Evolutionary conservation across 345 rosid genomes (phyloP).

Genomic region (Psidium friedrichsthalianum): DNA sequence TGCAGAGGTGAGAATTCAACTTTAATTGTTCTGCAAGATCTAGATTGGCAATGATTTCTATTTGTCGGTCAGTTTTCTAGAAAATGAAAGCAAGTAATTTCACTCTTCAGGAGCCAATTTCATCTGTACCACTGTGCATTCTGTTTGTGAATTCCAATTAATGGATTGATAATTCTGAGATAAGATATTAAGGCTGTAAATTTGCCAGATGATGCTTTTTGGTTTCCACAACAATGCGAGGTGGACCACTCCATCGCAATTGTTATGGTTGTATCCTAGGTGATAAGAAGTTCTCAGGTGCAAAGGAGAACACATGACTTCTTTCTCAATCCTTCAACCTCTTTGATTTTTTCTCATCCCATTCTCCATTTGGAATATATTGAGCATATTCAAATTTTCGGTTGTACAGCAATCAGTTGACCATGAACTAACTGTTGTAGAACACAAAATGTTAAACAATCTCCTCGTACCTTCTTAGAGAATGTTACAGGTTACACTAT

Average conservation of each 20-base stretch:
- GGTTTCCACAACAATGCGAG: neutral
- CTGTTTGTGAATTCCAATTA: neutral
- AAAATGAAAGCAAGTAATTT: neutral
- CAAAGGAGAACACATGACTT: neutral
- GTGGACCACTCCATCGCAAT: neutral
- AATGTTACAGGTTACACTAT: conserved; percentile 65
- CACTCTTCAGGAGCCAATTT: neutral
- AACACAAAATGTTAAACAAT: neutral
- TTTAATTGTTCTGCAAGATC: neutral
- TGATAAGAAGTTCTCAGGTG: neutral
- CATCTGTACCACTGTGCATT: neutral
- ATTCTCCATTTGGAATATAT: neutral
- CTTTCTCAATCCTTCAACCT: neutral
- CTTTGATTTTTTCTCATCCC: neutral
- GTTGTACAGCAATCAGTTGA: neutral
- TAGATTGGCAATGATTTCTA: neutral
- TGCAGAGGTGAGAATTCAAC: conserved; percentile 50
- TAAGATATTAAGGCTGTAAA: neutral
- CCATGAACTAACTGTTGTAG: neutral
- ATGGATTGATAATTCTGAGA: neutral
- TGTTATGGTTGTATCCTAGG: neutral
- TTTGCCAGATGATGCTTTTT: neutral
- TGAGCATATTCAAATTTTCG: neutral
- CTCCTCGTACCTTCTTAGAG: neutral
- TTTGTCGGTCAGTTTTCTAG: neutral